A percentile compares a stretch with the other conserved stretches of the same genome.
These are phyloP conservation scores for Peronospora belbahrii DNA, from an alignment of 352 stramenopile species.

Conservation along the genomic window DNA sequence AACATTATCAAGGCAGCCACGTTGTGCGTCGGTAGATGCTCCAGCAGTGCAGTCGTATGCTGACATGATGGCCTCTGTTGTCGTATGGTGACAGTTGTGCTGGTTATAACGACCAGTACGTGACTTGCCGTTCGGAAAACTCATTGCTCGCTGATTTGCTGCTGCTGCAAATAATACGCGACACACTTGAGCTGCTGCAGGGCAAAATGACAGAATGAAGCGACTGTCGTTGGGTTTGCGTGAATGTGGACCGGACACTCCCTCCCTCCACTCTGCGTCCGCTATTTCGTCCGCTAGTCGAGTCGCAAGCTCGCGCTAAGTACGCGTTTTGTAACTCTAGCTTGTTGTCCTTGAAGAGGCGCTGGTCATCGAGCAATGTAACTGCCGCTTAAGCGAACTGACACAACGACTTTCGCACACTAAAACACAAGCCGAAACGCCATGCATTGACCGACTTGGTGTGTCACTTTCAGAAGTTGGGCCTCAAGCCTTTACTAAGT, in stretches of 20 bases:
- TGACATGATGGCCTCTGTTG: background rate
- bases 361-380: background rate
- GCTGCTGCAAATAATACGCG: background rate
- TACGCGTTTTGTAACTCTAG: conserved; percentile 4
- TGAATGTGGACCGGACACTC: conserved; percentile 25
- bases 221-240: conserved; percentile 20
- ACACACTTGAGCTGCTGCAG: conserved; percentile 7
- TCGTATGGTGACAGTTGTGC: conserved; percentile 1
- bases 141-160: conserved; percentile 11
- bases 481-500: too few relatives aligned
- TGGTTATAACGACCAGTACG: conserved; percentile 4
- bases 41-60: background rate
- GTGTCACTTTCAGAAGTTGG: too few relatives aligned
- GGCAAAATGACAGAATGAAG: conserved; percentile 22
- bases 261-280: conserved; percentile 11
- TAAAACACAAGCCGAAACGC: too few relatives aligned
- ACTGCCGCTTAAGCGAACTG: too few relatives aligned
- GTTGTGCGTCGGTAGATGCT: background rate
- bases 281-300: conserved; percentile 13
- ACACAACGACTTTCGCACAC: too few relatives aligned
- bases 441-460: too few relatives aligned
- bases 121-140: background rate
- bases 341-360: conserved; percentile 1
- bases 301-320: background rate
- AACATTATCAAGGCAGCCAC: background rate